These are phyloP conservation scores for Cladosporium colombiae DNA, from an alignment of 2,329 filamentous ascomycete genomes.

Conservation along the genomic window DNA sequence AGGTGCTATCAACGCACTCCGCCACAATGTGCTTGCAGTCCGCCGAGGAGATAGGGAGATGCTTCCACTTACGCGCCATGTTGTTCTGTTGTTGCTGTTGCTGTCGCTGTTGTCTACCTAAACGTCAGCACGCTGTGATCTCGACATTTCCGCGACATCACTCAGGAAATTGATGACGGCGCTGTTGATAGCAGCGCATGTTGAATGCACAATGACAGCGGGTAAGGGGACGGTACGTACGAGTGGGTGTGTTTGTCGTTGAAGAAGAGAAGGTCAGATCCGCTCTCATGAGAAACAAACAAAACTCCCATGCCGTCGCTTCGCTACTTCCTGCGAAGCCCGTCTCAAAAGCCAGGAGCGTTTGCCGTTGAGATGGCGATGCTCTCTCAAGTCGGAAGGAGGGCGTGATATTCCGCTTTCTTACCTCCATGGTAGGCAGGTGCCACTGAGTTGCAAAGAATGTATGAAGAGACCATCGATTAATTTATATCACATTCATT, in stretches of 20 bases:
- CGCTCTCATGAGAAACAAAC: neutral
- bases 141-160: neutral
- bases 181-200: neutral
- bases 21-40: neutral
- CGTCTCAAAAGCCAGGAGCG: neutral
- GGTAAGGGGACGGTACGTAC: neutral
- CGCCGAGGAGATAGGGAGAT: neutral
- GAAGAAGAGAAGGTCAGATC: constrained; percentile 1
- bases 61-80: neutral
- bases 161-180: neutral
- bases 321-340: neutral
- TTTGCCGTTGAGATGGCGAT: neutral
- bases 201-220: neutral
- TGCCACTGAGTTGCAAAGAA: neutral
- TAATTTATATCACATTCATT: neutral
- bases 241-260: neutral
- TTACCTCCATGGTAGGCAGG: neutral
- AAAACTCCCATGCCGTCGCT: neutral
- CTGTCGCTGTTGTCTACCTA: neutral
- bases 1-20: neutral
- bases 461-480: neutral
- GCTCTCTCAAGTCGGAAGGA: neutral
- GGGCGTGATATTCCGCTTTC: neutral
- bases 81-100: neutral
- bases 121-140: neutral